Percentiles rank a stretch among this genome's conserved stretches.
These are phyloP conservation scores for Phytophthora syringae DNA, from an alignment of 352 stramenopile genomes.

Conservation along the genomic window DNA sequence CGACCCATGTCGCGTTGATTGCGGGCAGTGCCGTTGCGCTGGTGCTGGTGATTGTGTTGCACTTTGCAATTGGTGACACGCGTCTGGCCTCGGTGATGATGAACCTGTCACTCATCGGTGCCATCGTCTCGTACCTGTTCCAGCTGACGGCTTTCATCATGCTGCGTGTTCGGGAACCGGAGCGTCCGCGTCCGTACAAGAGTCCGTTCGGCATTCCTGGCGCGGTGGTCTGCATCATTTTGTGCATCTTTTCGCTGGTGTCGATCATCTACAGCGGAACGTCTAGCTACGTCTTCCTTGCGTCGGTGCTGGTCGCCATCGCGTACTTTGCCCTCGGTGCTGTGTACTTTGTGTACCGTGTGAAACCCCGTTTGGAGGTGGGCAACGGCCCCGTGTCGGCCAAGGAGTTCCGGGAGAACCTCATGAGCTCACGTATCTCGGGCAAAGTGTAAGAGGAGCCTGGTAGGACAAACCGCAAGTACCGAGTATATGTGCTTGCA, in stretches of 20 bases:
- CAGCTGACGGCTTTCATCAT: conserved; percentile 65
- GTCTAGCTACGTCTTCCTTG: conserved; percentile 55
- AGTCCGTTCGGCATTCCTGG: conserved; percentile 59
- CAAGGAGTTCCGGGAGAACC: conserved; percentile 52
- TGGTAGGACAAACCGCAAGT: conserved; percentile 1
- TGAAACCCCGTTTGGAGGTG: conserved; percentile 42
- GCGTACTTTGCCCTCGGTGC: conserved; percentile 54
- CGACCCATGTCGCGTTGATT: conserved; percentile 51
- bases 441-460: conserved; percentile 30
- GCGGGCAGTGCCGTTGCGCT: conserved; percentile 46
- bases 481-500: conserved; percentile 7
- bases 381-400: conserved; percentile 27
- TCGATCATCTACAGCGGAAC: conserved; percentile 68
- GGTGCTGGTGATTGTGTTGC: conserved; percentile 47
- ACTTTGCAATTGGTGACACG: conserved; percentile 62
- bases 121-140: conserved; percentile 68
- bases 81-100: conserved; percentile 66
- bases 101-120: conserved; percentile 63
- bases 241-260: conserved; percentile 55
- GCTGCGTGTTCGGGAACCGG: conserved; percentile 53
- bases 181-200: conserved; percentile 55
- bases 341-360: conserved; percentile 49
- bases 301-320: conserved; percentile 50
- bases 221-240: conserved; percentile 47
- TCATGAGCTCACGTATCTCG: conserved; percentile 42